Base-by-base conservation (phyloP, 2,329 filamentous ascomycete genomes). In the Fusarium cyanostomum region DNA sequence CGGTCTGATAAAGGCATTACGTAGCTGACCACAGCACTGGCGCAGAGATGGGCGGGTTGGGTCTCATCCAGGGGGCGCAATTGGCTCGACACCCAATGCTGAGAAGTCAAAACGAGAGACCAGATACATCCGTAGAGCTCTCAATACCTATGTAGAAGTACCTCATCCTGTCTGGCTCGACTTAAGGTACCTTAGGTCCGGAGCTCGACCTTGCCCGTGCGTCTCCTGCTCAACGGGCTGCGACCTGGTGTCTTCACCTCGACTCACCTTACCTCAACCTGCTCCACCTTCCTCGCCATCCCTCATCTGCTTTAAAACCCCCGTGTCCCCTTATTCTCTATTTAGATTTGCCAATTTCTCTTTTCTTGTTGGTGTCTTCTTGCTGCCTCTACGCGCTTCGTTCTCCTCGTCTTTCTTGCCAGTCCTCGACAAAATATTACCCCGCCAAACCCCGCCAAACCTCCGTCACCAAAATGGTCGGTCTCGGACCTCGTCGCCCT, bases 401-500 rank as follows among this genome's bases (percentile, higher is more conserved):
- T 31, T 48, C 28, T 13, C 27, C 21, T 42, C 34, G 34, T 49
- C 44, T 21, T 38, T 24, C 56, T 39, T 44, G 34, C 46, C 45
- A 66, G 43, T n/a, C 68, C 61, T 54, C 54, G 55, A 46, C 58
- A 61, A 53, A 50, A 53, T 39, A 59, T 68, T 76, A 74, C 74
- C 75, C 76, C 74, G 73, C 74, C 73, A 75, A 67, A 73, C 74
- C 76, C 73, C 74, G 67, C 68, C 66, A 74, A 68, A 67, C 58
- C 60, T 54, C 70, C 46, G 63, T 55, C 39, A 21, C 64, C 75
- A 81, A 75, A 73, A 83, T 83, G 81, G 81, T 83, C 70, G 80
- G 80, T 65, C 75, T 83, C 62, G 81, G 81, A 75, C 80, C 81
- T 70, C 79, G 80, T 73, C 80, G 77, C 73, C 80, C 80, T 66